Evolutionary conservation across 306 rosid species (phyloP), one percentile per base, ranked within the genome.

Genomic region (Glycyrrhiza uralensis): DNA sequence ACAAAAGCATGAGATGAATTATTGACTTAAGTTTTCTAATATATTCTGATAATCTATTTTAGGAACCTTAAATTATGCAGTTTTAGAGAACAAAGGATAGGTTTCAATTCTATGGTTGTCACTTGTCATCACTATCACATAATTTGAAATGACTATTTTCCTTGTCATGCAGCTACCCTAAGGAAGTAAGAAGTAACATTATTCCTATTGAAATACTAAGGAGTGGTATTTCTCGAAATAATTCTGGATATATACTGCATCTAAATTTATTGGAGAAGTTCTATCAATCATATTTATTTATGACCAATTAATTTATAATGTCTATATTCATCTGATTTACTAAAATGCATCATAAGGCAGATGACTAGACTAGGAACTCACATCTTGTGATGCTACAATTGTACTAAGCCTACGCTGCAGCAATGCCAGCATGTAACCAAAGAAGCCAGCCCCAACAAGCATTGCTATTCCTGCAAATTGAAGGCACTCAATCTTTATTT

Each of bases 361-460:
- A 78, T 30, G 62, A 68, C 54, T 33, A 67, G 51, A 66, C 38
- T 8, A 23, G 71, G 74, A 44, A 76, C 93, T 89, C 84, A 92
- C 91, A 79, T 75, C 88, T 47, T 80, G 85, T 23, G 96, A 82
- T 35, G 92, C 79, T 20, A 80, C 90, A 75, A 88, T 86, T 45
- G 89, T 77, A 66, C 89, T 69, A 69, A 92, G 84, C 69, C 95
- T 83, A 11, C 87, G 79, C 80, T 92, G 98, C 74, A 92, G 88
- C 79, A 92, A 80, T 66, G 98, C 98, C 78, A 92, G 75, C 90
- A 92, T 86, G 73, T 92, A 92, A 50, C 98, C 98, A 72, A 92
- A 90, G 84, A 92, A 92, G 57, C 91, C 96, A 75, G 98, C 92
- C 7, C 83, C 92, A 14, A 83, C 46, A 58, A 92, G 95, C 92